Conservation (phyloP, 2,329 filamentous ascomycete species). For the Rhinocladiella mackenziei region DNA sequence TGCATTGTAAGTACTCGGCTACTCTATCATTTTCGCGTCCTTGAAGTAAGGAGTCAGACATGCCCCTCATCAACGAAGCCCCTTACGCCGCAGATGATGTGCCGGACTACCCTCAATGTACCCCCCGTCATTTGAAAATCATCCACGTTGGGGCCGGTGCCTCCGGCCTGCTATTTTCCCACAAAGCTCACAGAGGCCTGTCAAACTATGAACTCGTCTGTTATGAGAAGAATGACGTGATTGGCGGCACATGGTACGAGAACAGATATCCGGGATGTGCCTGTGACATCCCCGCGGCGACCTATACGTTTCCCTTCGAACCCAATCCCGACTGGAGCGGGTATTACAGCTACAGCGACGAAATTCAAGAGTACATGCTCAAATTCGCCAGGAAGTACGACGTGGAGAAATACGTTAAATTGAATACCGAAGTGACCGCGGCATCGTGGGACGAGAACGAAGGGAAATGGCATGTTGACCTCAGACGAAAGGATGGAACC, state of each 20-base stretch:
- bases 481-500: constrained; percentile 21
- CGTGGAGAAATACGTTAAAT: constrained; percentile 14
- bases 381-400: constrained; percentile 27
- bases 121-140: constrained; percentile 23
- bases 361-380: constrained; percentile 33
- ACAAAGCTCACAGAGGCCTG: constrained; percentile 36
- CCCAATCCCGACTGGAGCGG: constrained; percentile 28
- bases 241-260: constrained; percentile 22
- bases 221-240: constrained; percentile 22
- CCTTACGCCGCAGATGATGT: constrained; percentile 13
- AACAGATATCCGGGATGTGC: constrained; percentile 20
- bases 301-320: constrained; percentile 24
- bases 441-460: constrained; percentile 14
- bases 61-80: constrained; percentile 9
- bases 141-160: constrained; percentile 24
- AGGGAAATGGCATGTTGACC: constrained; percentile 12
- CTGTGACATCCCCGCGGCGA: constrained; percentile 37
- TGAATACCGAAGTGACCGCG: constrained; percentile 15
- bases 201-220: constrained; percentile 22
- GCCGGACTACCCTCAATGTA: constrained; percentile 20
- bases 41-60: too few species aligned
- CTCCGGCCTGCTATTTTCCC: constrained; percentile 19
- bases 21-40: too few species aligned
- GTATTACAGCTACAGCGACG: constrained; percentile 29
- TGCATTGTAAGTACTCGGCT: too few species aligned